A percentile compares a stretch with the other conserved stretches of the same genome.
phyloP scores from a whole-genome alignment of 1,284 basidiomycete genomes.

The Ganoderma multipileum region DNA sequence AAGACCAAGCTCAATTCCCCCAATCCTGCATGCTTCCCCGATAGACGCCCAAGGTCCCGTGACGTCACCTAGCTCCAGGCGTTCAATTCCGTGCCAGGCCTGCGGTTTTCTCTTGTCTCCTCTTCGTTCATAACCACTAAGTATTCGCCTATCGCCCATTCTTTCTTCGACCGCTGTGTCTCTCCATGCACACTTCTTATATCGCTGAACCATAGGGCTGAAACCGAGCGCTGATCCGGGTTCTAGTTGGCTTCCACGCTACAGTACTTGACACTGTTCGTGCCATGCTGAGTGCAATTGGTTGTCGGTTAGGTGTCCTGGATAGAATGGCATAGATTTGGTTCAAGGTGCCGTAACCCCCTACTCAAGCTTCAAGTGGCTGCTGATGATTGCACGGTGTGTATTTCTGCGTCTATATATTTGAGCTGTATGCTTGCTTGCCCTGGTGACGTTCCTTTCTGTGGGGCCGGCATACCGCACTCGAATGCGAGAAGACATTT shows the following conservation, averaged over 20 bases:
- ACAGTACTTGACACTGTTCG: not conserved
- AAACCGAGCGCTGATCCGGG: not conserved
- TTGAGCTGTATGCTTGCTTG: not conserved
- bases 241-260: not conserved
- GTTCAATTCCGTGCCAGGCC: not conserved
- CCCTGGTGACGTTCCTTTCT: not conserved
- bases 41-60: constrained; percentile 21
- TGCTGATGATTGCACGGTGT: not conserved
- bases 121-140: not conserved
- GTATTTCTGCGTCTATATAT: too few relatives aligned
- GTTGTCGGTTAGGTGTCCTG: not conserved
- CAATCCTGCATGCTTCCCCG: not conserved
- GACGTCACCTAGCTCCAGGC: constrained; percentile 22
- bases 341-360: too few relatives aligned
- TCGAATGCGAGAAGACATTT: not conserved
- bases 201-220: not conserved
- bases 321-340: too few relatives aligned
- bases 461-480: not conserved
- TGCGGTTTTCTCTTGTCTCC: not conserved
- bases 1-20: not conserved
- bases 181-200: not conserved
- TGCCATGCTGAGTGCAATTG: not conserved
- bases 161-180: not conserved
- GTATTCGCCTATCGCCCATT: not conserved
- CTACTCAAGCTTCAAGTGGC: too few relatives aligned